Base-by-base conservation (phyloP, 148 eudicot genomes). In the Rhododendron henanense region DNA sequence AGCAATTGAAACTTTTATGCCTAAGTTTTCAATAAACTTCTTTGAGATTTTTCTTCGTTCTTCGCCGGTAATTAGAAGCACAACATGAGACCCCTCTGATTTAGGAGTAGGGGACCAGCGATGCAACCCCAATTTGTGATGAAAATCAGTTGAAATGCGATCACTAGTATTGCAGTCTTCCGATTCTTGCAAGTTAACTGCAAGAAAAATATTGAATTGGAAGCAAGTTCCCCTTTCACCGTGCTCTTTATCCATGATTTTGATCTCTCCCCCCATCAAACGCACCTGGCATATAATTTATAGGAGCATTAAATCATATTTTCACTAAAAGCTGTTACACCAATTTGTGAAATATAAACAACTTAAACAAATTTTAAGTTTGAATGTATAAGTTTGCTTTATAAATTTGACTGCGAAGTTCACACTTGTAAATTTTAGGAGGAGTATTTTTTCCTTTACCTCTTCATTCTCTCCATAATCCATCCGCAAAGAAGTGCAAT, bases 191-290 rank as follows among this genome's bases (percentile, higher is more conserved):
- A n/a, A 14, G 83, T 51, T 59, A 51, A 19, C n/a, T 5, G 74
- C 3, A 50, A 92, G 85, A 82, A 88, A 90, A 74, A 89, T 87
- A 85, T 87, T 89, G 90, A 92, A 92, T 48, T 75, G 88, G 88
- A 90, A 92, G 73, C 90, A 88, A 10, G 92, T 85, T 23, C 94
- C 94, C 7, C 71, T 61, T 79, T 85, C 88, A 31, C 88, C 88
- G 61, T 81, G 63, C 16, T 82, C 77, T 79, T 88, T 92, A 81
- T 92, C 92, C 33, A 87, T 85, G 31, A 92, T 86, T 75, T 83
- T 87, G 81, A 92, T 89, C 79, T 92, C 90, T 53, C 92, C 94
- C 15, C 94, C 94, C 90, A 90, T 89, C 81, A 92, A 53, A 71
- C 88, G 89, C 50, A 90, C 94, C 94, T 92, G 84, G 0, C n/a